phyloP scores from a whole-genome alignment of 345 rosid genomes.

The Populus ilicifolia region DNA sequence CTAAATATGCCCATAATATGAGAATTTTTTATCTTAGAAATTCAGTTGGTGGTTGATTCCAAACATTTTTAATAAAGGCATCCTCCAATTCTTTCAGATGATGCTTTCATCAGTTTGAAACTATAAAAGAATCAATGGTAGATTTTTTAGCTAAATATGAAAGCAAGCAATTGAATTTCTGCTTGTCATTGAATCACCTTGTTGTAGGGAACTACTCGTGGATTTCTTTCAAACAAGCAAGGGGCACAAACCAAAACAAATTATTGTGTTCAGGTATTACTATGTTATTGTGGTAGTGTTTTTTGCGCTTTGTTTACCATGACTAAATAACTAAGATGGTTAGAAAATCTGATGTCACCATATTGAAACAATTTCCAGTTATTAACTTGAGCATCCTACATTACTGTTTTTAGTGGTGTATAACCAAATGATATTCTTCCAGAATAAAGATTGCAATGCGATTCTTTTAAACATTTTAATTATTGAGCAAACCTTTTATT shows the following conservation, averaged over 20 bases:
- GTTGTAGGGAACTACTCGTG: constrained; percentile 56
- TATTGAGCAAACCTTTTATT: no score
- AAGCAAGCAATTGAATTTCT: neutral
- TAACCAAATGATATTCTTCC: neutral
- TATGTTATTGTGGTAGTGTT: neutral
- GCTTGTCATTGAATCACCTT: constrained; percentile 9
- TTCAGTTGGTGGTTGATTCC: neutral
- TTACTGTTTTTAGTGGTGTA: neutral
- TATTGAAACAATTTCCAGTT: neutral
- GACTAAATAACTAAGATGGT: neutral
- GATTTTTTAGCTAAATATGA: neutral
- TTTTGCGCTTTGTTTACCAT: neutral
- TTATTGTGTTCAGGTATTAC: constrained; percentile 74
- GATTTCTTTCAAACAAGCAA: constrained; percentile 62
- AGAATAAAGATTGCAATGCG: neutral
- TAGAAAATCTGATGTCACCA: neutral
- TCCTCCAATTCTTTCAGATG: neutral
- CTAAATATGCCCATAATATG: neutral
- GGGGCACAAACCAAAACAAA: constrained; percentile 59
- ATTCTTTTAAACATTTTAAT: no score
- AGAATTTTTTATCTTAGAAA: neutral
- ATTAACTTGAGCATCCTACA: neutral
- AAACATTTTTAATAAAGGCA: neutral
- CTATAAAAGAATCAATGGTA: neutral
- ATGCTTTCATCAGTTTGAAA: neutral